Evolutionary conservation across 768 basidiomycete genomes (phyloP).

Genomic region (Gyrodon lividus): DNA sequence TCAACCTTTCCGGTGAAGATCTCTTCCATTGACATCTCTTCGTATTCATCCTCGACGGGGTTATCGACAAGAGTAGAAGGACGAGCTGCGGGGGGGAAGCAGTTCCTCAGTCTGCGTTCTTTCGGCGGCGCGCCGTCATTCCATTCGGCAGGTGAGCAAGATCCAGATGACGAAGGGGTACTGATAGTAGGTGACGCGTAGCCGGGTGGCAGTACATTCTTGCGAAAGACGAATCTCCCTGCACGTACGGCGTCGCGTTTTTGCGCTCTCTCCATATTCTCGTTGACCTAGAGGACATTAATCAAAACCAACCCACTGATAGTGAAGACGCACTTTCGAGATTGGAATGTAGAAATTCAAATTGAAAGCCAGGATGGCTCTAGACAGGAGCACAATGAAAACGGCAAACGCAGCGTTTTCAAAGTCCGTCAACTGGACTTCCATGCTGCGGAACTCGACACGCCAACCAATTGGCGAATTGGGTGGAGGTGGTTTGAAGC

Average conservation of each 20-base stretch:
- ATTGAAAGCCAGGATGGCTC: slow-evolving; percentile 88
- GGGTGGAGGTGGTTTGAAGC: slow-evolving; percentile 97
- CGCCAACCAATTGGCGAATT: slow-evolving; percentile 95
- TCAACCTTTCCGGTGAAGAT: slow-evolving; percentile 91
- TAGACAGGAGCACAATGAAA: slow-evolving; percentile 90
- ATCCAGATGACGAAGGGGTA: slow-evolving; percentile 44
- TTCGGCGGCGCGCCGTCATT: slow-evolving; percentile 42
- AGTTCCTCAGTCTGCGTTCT: slow-evolving; percentile 68
- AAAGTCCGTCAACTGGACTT: slow-evolving; percentile 97
- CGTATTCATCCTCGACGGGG: slow-evolving; percentile 79
- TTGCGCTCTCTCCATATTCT: slow-evolving; percentile 94
- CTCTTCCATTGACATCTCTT: slow-evolving; percentile 89
- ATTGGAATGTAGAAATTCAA: slow-evolving; percentile 97
- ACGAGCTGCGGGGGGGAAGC: slow-evolving; percentile 52
- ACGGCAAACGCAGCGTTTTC: slow-evolving; percentile 97
- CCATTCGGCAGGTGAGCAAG: slow-evolving; percentile 36
- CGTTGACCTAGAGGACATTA: slow-evolving; percentile 70
- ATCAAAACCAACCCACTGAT: not conserved
- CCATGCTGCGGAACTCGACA: slow-evolving; percentile 98
- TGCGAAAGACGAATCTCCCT: slow-evolving; percentile 89
- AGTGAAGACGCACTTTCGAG: slow-evolving; percentile 64
- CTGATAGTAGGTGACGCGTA: slow-evolving; percentile 38
- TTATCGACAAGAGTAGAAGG: slow-evolving; percentile 53
- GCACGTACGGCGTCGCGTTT: slow-evolving; percentile 68
- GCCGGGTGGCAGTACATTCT: slow-evolving; percentile 69